Conservation (phyloP, 352 stramenopile genomes). For the Globisporangium nunn region DNA sequence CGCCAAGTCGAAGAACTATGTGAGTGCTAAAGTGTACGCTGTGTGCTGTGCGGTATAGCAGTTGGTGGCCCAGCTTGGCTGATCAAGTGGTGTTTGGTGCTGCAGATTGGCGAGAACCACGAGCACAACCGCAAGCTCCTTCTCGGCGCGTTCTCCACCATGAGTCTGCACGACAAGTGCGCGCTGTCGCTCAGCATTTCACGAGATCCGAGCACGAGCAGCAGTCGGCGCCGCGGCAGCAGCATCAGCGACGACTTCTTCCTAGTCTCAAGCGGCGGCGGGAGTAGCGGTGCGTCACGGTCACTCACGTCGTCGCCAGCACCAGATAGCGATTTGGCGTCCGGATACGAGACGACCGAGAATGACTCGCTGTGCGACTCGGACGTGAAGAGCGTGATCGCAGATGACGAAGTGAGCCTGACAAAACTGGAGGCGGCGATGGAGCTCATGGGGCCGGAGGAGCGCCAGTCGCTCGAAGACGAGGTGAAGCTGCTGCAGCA, state of each 20-base stretch:
- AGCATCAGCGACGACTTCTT: slow-evolving; percentile 44
- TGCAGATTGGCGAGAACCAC: slow-evolving; percentile 61
- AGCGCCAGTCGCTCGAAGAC: slow-evolving; percentile 79
- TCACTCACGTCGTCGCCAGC: slow-evolving; percentile 9
- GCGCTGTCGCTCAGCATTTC: slow-evolving; percentile 76
- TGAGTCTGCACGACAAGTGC: slow-evolving; percentile 87
- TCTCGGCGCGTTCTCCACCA: slow-evolving; percentile 78
- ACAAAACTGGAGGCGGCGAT: slow-evolving; percentile 77
- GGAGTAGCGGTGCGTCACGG: background rate
- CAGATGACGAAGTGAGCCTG: slow-evolving; percentile 65
- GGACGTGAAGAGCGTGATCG: slow-evolving; percentile 81
- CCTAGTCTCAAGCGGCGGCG: slow-evolving; percentile 13
- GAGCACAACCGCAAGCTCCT: slow-evolving; percentile 81
- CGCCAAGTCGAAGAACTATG: slow-evolving; percentile 37
- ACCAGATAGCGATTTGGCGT: slow-evolving; percentile 15
- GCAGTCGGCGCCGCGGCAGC: slow-evolving; percentile 37
- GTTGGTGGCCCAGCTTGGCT: background rate
- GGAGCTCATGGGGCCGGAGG: slow-evolving; percentile 82
- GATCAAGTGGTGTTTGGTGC: background rate
- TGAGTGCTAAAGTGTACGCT: slow-evolving; percentile 20
- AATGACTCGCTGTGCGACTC: slow-evolving; percentile 46
- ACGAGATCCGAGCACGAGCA: slow-evolving; percentile 30
- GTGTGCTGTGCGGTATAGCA: background rate
- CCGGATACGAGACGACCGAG: slow-evolving; percentile 23
- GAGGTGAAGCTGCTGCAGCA: slow-evolving; percentile 83